Conservation (phyloP, 176 grass and related monocot genomes). For the Raddia distichophylla region DNA sequence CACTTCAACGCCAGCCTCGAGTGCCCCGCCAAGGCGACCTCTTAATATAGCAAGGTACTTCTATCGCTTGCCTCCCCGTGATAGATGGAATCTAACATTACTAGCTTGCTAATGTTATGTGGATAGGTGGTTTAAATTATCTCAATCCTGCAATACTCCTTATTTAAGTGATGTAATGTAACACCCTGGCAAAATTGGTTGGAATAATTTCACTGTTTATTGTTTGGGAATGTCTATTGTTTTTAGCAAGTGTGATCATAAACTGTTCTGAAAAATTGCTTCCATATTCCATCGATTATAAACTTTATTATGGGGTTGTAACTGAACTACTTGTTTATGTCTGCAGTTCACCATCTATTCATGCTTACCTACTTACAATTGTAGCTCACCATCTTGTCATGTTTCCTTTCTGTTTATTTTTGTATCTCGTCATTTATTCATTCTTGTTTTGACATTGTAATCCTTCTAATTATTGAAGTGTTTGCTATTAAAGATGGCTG, state of each 20-base stretch:
- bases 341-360: neutral
- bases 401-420: neutral
- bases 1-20: conserved; percentile 68
- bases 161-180: no score
- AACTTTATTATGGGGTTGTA: neutral
- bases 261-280: no score
- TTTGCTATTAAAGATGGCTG: neutral
- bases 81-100: neutral
- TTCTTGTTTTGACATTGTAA: neutral
- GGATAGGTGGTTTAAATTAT: neutral
- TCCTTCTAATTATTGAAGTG: neutral
- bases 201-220: neutral
- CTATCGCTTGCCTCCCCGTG: neutral
- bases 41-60: conserved; percentile 32
- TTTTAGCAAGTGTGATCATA: neutral
- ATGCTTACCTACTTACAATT: neutral
- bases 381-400: neutral
- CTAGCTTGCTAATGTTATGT: neutral
- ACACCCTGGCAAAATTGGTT: neutral
- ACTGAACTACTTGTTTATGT: neutral
- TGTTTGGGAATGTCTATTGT: neutral
- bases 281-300: neutral
- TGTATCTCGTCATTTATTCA: neutral
- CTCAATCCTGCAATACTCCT: neutral
- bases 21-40: conserved; percentile 43